Evolutionary conservation across 257 asterid species (phyloP).

Genomic region (Forsythia suspensa): DNA sequence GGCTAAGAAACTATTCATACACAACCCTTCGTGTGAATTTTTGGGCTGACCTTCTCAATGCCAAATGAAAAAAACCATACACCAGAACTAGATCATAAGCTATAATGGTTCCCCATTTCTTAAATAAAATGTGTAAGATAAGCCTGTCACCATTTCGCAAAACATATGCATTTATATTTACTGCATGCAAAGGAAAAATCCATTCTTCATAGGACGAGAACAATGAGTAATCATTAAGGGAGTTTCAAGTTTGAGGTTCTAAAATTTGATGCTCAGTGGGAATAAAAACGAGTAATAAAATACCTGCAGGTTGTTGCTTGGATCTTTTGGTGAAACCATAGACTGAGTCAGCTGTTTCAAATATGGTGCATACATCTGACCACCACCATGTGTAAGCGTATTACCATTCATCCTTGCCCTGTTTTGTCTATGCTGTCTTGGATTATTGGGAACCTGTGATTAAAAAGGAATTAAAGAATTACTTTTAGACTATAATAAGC

Average conservation of each 20-base stretch:
- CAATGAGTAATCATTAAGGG: neutral
- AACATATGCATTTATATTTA: neutral
- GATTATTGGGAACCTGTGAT: slow-evolving; percentile 47
- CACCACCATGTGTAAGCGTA: slow-evolving; percentile 38
- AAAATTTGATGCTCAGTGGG: neutral
- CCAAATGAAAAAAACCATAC: too few species aligned
- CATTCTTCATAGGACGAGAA: too few species aligned
- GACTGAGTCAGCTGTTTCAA: slow-evolving; percentile 38
- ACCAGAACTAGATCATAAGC: too few species aligned
- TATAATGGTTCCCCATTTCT: neutral
- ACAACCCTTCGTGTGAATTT: too few species aligned
- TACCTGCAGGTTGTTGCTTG: neutral
- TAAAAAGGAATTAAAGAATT: neutral
- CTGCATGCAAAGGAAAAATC: neutral
- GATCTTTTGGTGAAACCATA: slow-evolving; percentile 15
- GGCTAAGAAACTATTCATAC: too few species aligned
- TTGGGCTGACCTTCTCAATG: too few species aligned
- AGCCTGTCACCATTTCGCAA: neutral
- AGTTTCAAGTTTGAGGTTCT: neutral
- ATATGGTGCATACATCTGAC: slow-evolving; percentile 36
- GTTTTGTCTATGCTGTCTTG: slow-evolving; percentile 56
- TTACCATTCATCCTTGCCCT: slow-evolving; percentile 59
- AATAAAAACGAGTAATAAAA: neutral
- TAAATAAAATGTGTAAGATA: neutral
- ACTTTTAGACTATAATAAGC: too few species aligned